These are phyloP conservation scores for Phylloporus arenicola DNA, from an alignment of 768 basidiomycete species.

Conservation along the genomic window DNA sequence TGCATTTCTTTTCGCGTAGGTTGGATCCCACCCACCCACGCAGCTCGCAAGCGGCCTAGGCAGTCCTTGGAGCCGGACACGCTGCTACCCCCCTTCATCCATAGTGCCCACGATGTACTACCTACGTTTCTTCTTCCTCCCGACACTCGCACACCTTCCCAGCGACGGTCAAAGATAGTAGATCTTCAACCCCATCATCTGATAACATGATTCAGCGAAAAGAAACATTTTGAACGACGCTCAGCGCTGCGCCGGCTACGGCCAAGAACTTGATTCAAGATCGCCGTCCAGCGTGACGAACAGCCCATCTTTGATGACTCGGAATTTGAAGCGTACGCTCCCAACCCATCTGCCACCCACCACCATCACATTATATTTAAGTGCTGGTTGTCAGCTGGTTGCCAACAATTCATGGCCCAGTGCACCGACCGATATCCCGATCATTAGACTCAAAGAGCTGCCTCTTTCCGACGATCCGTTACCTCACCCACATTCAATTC, in stretches of 20 bases:
- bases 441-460: conserved; percentile 97
- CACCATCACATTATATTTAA: conserved; percentile 25
- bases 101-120: too few relatives aligned
- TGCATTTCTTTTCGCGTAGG: too few relatives aligned
- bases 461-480: conserved; percentile 76
- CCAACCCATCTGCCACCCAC: neutral
- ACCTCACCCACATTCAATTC: conserved; percentile 94
- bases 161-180: too few relatives aligned
- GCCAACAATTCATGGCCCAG: conserved; percentile 84
- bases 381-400: conserved; percentile 86
- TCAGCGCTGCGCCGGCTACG: conserved; percentile 87
- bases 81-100: too few relatives aligned
- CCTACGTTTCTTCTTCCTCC: too few relatives aligned
- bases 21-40: conserved; percentile 4
- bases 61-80: too few relatives aligned
- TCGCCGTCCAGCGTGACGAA: conserved; percentile 87
- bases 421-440: conserved; percentile 69
- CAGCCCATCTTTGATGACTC: conserved; percentile 91
- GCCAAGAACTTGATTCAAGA: conserved; percentile 86
- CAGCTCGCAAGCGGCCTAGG: too few relatives aligned
- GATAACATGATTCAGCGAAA: conserved; percentile 62
- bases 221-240: conserved; percentile 89
- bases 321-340: conserved; percentile 84
- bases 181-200: too few relatives aligned
- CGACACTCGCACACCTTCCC: too few relatives aligned